Conservation (phyloP, 768 basidiomycete genomes). For the Boletus speciosus region DNA sequence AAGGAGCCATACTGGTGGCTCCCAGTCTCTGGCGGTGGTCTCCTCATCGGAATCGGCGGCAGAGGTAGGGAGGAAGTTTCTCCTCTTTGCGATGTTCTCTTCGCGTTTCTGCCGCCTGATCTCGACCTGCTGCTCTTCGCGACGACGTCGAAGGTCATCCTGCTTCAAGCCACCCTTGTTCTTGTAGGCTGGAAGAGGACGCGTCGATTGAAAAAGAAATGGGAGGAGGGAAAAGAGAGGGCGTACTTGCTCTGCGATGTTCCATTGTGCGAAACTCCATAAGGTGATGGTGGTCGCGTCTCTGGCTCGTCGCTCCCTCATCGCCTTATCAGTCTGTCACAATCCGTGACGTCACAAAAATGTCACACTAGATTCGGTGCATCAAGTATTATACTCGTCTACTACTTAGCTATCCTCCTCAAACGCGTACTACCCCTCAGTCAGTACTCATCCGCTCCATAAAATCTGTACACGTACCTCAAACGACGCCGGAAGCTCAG, state of each 20-base stretch:
- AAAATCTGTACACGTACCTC: conserved; percentile 54
- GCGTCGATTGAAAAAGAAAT: conserved; percentile 34
- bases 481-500: conserved; percentile 73
- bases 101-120: conserved; percentile 98
- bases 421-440: conserved; percentile 64
- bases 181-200: conserved; percentile 70
- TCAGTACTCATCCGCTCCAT: conserved; percentile 18
- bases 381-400: background rate
- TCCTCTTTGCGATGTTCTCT: conserved; percentile 96
- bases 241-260: conserved; percentile 68
- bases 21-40: conserved; percentile 63
- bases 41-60: conserved; percentile 92
- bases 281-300: conserved; percentile 9
- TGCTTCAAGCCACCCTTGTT: conserved; percentile 85
- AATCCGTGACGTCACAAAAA: conserved; percentile 15
- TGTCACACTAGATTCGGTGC: conserved; percentile 5
- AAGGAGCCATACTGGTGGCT: conserved; percentile 57
- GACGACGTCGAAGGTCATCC: conserved; percentile 91
- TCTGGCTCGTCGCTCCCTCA: background rate
- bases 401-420: conserved; percentile 49
- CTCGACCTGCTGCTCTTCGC: conserved; percentile 98
- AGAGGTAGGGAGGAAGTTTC: conserved; percentile 81
- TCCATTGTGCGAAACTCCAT: conserved; percentile 71
- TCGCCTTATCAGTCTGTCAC: conserved; percentile 30
- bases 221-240: background rate